Conservation (phyloP, 768 basidiomycete species). For the Rhodotorula paludigena region DNA sequence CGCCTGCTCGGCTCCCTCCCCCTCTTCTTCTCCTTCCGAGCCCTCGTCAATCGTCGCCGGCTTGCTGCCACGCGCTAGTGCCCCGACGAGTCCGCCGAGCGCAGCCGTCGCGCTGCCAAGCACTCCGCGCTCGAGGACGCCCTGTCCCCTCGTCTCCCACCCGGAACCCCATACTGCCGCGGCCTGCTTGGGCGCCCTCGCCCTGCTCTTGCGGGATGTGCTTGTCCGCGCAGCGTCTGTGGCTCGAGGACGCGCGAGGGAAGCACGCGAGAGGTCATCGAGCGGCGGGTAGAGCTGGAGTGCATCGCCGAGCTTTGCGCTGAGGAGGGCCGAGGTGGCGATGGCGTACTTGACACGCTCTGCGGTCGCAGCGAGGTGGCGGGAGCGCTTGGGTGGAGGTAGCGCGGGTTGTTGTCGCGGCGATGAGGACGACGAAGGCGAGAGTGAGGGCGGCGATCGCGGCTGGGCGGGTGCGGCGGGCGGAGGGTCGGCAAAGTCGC, state of each 20-base stretch:
- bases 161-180: constrained; percentile 3
- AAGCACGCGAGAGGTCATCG: not conserved
- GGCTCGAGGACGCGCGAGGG: not conserved
- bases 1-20: too few relatives aligned
- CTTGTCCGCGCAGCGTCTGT: not conserved
- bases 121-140: constrained; percentile 3
- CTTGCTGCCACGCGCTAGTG: not conserved
- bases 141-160: constrained; percentile 14
- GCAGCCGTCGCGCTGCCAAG: not conserved
- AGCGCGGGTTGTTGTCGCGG: not conserved
- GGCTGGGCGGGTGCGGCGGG: not conserved
- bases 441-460: not conserved
- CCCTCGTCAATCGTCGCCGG: not conserved
- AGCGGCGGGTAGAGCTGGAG: constrained; percentile 30
- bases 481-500: not conserved
- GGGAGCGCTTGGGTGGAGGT: not conserved
- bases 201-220: not conserved
- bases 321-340: constrained; percentile 29
- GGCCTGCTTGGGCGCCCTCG: not conserved
- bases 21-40: not conserved
- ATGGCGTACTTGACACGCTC: constrained; percentile 31
- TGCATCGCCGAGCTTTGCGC: constrained; percentile 18
- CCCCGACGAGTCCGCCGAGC: not conserved
- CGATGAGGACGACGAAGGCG: not conserved
- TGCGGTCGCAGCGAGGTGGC: not conserved